Conservation (phyloP, 2,329 filamentous ascomycete species). For the Alternaria angustiovoidea region DNA sequence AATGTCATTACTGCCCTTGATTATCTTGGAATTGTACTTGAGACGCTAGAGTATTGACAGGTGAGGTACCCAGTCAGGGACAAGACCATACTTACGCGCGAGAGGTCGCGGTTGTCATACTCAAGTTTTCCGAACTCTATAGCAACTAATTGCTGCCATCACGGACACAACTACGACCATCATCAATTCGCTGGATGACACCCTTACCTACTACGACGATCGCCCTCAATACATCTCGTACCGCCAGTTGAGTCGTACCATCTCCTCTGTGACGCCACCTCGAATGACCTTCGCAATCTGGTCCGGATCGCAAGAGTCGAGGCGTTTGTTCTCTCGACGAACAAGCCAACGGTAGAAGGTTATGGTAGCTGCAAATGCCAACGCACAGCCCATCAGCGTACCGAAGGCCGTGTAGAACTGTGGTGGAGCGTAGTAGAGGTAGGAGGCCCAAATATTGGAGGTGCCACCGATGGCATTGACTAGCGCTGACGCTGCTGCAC, state of each 20-base stretch:
- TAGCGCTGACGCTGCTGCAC: conserved; percentile 30
- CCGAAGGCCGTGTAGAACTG: conserved; percentile 34
- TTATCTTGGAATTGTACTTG: not conserved
- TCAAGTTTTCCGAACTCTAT: no score
- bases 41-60: not conserved
- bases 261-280: conserved; percentile 34
- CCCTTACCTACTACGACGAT: not conserved
- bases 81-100: not conserved
- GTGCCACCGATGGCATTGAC: conserved; percentile 34
- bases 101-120: not conserved
- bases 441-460: conserved; percentile 33
- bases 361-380: conserved; percentile 27
- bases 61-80: not conserved
- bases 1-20: not conserved
- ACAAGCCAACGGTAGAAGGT: conserved; percentile 33
- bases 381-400: conserved; percentile 32
- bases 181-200: not conserved
- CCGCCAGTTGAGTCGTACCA: conserved; percentile 29
- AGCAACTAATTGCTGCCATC: not conserved
- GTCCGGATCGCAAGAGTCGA: conserved; percentile 16
- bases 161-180: not conserved
- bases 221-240: conserved; percentile 32
- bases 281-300: conserved; percentile 33
- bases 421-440: conserved; percentile 34
- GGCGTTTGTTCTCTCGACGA: conserved; percentile 28